These are phyloP conservation scores for Rutstroemia sydowiana DNA, from an alignment of 2,329 filamentous ascomycete genomes.

Conservation along the genomic window DNA sequence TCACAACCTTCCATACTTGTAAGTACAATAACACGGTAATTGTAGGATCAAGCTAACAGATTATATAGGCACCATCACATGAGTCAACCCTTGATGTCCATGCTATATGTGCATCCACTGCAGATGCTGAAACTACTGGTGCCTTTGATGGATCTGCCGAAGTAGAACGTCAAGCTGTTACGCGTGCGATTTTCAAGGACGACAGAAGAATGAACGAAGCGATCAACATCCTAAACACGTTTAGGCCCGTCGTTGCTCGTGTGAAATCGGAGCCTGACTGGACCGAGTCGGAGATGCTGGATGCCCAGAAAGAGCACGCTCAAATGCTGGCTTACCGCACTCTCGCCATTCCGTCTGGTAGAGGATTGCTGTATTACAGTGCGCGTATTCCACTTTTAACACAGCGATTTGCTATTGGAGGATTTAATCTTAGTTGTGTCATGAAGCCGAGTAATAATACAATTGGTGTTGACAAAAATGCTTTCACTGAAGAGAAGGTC, in stretches of 20 bases:
- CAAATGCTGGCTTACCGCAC: conserved; percentile 81
- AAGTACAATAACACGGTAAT: conserved; percentile 1
- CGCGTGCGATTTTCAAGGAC: conserved; percentile 81
- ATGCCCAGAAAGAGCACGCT: conserved; percentile 86
- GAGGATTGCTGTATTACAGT: conserved; percentile 81
- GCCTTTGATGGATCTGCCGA: conserved; percentile 74
- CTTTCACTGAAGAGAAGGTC: conserved; percentile 92
- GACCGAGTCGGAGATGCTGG: conserved; percentile 80
- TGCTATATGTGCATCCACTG: conserved; percentile 58
- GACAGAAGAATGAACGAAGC: conserved; percentile 87
- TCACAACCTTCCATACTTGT: conserved; percentile 24
- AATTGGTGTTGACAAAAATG: conserved; percentile 80
- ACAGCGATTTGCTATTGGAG: conserved; percentile 81
- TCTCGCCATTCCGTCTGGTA: conserved; percentile 78
- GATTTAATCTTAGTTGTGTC: conserved; percentile 85
- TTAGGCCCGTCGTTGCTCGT: conserved; percentile 70
- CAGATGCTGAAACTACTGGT: conserved; percentile 51
- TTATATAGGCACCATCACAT: conserved; percentile 50
- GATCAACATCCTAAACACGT: conserved; percentile 74
- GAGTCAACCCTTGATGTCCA: conserved; percentile 67
- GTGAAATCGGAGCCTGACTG: conserved; percentile 68
- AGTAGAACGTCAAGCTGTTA: conserved; percentile 74
- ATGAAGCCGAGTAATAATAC: conserved; percentile 90
- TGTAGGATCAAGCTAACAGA: conserved; percentile 13
- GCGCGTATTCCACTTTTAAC: conserved; percentile 83